phyloP scores from a whole-genome alignment of 1,139 yeast species.

The Zygoascus sp. region DNA sequence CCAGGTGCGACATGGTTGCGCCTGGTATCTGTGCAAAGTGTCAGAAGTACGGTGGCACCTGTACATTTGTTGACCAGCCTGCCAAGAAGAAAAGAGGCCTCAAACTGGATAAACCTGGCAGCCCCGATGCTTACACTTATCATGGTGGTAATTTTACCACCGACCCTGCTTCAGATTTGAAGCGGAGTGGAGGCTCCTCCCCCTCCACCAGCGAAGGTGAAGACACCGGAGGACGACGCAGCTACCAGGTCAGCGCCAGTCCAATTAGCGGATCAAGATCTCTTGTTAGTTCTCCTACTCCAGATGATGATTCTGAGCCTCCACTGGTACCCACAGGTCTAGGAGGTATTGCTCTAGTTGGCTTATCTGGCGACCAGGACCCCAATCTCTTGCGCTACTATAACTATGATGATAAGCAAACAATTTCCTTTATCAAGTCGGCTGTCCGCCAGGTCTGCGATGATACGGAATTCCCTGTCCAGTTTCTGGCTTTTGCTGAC shows the following conservation, averaged over 20 bases:
- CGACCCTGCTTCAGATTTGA: neutral
- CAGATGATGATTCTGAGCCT: constrained; percentile 14
- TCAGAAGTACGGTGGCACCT: constrained; percentile 21
- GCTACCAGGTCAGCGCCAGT: neutral
- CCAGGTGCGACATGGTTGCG: constrained; percentile 26
- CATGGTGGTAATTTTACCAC: neutral
- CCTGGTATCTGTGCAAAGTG: constrained; percentile 27
- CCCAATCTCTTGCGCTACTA: constrained; percentile 34
- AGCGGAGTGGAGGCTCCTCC: neutral
- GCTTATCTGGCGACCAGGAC: constrained; percentile 36
- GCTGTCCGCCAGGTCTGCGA: constrained; percentile 30
- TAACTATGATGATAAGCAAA: constrained; percentile 25
- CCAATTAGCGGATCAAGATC: neutral
- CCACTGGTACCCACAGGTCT: constrained; percentile 28
- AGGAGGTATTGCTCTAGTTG: constrained; percentile 29
- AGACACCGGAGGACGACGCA: neutral
- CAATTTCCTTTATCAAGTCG: constrained; percentile 31
- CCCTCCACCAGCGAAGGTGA: constrained; percentile 2
- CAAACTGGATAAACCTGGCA: neutral
- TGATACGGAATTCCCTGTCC: constrained; percentile 28
- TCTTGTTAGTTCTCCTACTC: neutral
- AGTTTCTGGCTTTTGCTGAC: constrained; percentile 29
- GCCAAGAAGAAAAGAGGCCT: constrained; percentile 18
- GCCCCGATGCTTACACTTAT: neutral
- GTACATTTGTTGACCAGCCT: constrained; percentile 27